Evolutionary conservation across 2,329 filamentous ascomycete species (phyloP).

Genomic region (Neonectria neomacrospora): DNA sequence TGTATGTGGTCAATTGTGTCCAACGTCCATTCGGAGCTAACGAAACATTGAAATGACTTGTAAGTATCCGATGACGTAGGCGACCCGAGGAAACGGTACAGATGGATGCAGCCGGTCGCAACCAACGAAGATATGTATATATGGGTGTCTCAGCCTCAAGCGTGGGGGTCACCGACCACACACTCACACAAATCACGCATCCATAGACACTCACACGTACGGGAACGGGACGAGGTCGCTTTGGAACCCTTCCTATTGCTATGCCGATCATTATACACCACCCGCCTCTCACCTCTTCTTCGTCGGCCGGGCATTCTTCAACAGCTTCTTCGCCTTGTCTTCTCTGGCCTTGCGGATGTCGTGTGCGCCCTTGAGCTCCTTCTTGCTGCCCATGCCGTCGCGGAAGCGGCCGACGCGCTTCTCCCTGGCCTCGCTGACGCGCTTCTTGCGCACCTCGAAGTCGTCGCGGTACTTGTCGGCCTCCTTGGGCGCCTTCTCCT

Average conservation of each 20-base stretch:
- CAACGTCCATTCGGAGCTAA: not conserved
- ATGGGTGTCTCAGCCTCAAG: slow-evolving; percentile 22
- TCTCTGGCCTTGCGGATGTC: slow-evolving; percentile 88
- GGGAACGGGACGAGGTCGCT: not conserved
- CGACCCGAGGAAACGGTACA: slow-evolving; percentile 16
- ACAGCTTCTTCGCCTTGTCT: slow-evolving; percentile 77
- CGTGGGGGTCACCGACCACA: slow-evolving; percentile 19
- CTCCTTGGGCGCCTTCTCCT: slow-evolving; percentile 88
- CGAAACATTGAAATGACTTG: not conserved
- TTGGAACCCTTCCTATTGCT: not conserved
- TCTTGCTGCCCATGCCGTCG: slow-evolving; percentile 77
- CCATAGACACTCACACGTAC: not conserved
- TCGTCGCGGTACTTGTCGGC: slow-evolving; percentile 94
- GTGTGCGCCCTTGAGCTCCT: slow-evolving; percentile 82
- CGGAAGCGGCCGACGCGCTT: slow-evolving; percentile 80
- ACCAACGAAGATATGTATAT: not conserved
- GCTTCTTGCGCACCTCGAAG: slow-evolving; percentile 90
- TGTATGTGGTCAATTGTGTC: not conserved
- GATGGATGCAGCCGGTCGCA: slow-evolving; percentile 9
- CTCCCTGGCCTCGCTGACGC: slow-evolving; percentile 86
- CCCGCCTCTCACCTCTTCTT: slow-evolving; percentile 60
- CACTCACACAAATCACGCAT: not conserved
- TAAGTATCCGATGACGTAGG: slow-evolving; percentile 10
- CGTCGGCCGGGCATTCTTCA: slow-evolving; percentile 88
- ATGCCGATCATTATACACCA: slow-evolving; percentile 3